phyloP scores from a whole-genome alignment of 129 eudicot species.

The Tagetes patula region DNA sequence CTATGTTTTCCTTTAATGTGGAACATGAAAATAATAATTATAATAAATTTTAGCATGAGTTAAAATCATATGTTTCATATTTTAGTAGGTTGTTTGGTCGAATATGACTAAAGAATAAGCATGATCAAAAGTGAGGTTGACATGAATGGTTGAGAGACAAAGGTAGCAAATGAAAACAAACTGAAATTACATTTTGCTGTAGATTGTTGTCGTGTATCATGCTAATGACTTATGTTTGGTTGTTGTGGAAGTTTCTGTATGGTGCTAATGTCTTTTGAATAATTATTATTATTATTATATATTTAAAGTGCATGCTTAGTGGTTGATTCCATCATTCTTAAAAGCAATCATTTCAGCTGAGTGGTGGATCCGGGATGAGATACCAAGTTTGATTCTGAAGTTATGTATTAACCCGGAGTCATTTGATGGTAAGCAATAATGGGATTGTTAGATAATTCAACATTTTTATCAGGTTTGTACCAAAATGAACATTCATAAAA shows the following conservation, averaged over 20 bases:
- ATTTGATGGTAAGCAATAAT: neutral
- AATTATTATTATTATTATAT: neutral
- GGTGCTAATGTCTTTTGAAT: constrained; percentile 28
- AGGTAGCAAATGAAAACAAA: neutral
- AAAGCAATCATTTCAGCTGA: constrained; percentile 32
- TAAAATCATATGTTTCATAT: neutral
- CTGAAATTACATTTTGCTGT: neutral
- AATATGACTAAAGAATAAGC: constrained; percentile 3
- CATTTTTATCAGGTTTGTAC: neutral
- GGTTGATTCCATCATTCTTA: constrained; percentile 29
- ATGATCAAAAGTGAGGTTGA: constrained; percentile 13
- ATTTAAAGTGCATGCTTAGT: constrained; percentile 19
- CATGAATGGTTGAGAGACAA: constrained; percentile 2
- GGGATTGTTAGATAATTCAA: neutral
- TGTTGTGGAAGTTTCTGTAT: constrained; percentile 21
- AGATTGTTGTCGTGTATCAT: constrained; percentile 14
- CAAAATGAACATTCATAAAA: neutral
- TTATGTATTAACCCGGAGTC: neutral
- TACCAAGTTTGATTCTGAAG: constrained; percentile 30
- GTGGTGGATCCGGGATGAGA: constrained; percentile 33
- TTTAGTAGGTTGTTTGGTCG: neutral
- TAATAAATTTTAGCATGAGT: neutral
- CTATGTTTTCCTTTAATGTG: constrained; percentile 9
- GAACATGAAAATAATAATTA: constrained; percentile 7
- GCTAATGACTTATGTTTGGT: constrained; percentile 16